Conservation (phyloP, 139 green algal genomes). For the Closterium sp. region DNA sequence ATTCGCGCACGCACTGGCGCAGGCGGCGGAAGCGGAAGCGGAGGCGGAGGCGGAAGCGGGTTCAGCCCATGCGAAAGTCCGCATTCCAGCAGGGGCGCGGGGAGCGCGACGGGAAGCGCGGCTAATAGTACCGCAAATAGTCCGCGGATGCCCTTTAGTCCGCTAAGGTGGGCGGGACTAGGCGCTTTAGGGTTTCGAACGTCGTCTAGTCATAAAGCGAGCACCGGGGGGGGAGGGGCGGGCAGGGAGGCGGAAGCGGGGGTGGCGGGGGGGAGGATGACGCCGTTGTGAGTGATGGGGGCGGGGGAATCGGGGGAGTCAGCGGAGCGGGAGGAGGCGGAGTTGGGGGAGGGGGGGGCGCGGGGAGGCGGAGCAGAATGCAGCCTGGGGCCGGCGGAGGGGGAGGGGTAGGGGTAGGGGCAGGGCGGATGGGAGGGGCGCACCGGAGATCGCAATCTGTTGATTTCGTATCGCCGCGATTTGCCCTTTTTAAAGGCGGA, state of each 20-base stretch:
- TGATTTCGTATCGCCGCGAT: not conserved
- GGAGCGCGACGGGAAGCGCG: not conserved
- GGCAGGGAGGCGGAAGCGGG: not conserved
- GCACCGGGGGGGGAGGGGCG: not conserved
- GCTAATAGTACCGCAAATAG: not conserved
- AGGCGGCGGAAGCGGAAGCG: not conserved
- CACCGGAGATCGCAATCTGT: not conserved
- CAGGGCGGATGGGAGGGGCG: not conserved
- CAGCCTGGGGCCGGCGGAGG: not conserved
- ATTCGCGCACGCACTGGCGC: not conserved
- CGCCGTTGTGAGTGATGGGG: not conserved
- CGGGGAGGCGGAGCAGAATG: not conserved
- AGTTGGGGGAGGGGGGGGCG: not conserved
- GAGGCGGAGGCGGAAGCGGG: no score
- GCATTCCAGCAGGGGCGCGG: not conserved
- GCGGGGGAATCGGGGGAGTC: not conserved
- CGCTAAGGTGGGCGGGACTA: not conserved
- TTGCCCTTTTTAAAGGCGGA: not conserved
- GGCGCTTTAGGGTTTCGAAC: not conserved
- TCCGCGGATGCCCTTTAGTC: not conserved
- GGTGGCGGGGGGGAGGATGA: not conserved
- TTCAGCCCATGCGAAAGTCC: not conserved
- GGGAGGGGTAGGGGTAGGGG: not conserved
- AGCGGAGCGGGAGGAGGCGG: not conserved
- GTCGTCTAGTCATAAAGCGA: not conserved